Conservation (phyloP, 176 grass and related monocot genomes). For the Lolium multiflorum region DNA sequence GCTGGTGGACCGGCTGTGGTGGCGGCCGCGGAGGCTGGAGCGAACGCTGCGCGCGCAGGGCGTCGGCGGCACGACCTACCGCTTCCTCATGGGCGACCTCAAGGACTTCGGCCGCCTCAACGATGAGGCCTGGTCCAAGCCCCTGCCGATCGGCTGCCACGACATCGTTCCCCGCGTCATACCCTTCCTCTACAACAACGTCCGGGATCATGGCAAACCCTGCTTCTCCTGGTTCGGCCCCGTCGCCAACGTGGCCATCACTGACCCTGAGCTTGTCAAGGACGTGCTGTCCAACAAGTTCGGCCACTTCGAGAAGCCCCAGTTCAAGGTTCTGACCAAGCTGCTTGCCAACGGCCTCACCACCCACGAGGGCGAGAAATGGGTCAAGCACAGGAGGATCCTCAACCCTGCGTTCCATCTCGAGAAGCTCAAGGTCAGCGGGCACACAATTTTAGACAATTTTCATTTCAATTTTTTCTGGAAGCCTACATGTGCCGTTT, state of each 20-base stretch:
- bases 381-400: slow-evolving; percentile 69
- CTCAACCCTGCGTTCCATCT: slow-evolving; percentile 62
- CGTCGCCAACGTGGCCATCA: slow-evolving; percentile 46
- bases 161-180: slow-evolving; percentile 48
- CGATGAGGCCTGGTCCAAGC: slow-evolving; percentile 44
- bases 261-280: slow-evolving; percentile 42
- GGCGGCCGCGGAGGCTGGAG: slow-evolving; percentile 55
- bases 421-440: slow-evolving; percentile 62
- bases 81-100: slow-evolving; percentile 54
- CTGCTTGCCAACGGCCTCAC: slow-evolving; percentile 34
- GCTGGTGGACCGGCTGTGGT: slow-evolving; percentile 54
- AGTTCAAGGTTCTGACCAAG: slow-evolving; percentile 24
- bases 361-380: slow-evolving; percentile 59
- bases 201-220: slow-evolving; percentile 49
- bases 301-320: slow-evolving; percentile 50
- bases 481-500: no score
- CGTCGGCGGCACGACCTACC: slow-evolving; percentile 53
- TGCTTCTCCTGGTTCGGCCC: slow-evolving; percentile 73
- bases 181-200: slow-evolving; percentile 39
- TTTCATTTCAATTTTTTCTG: background rate
- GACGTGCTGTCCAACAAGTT: slow-evolving; percentile 61
- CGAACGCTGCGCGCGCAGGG: slow-evolving; percentile 52
- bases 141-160: slow-evolving; percentile 53
- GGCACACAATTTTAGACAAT: background rate
- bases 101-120: slow-evolving; percentile 45